Base-by-base conservation (phyloP, 2,329 filamentous ascomycete genomes). In the Cercospora janseana region DNA sequence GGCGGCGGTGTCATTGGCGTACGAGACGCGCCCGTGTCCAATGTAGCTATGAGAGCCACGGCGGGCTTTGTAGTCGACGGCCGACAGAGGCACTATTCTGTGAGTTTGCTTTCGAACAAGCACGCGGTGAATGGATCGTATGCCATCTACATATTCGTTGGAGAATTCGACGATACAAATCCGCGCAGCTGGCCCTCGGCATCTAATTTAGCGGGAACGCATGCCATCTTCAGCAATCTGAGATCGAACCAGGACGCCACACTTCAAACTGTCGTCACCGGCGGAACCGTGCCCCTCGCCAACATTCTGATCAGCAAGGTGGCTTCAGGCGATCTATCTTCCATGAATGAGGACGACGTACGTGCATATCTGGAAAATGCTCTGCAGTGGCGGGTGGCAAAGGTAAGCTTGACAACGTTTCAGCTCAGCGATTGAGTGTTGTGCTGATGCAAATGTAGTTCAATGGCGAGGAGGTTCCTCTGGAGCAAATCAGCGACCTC, bases 81-180 rank as follows among this genome's bases (percentile, higher is more conserved):
- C 35, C 63, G 63, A 7, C 81, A 82, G 60, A 74, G 72, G 4
- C 78, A 91, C 60, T 92, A 87, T 80, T 75, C 83, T 18, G 81
- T 80, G 58, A 87, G 86, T 60, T 76, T 91, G 35, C 72, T 74
- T 12, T 79, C 83, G 16, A 72, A 76, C 46, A 84, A 82, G 54
- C 77, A 80, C 50, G 80, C 80, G 2, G 67, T 86, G 6, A 72
- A 77, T 8, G 79, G 77, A 1, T 80, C 83, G 0, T 88, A 85
- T 61, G 75, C 74, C 46, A 72, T 92, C 15, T 80, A 85, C 63
- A 72, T 91, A 51, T 91, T 90, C 68, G 64, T 89, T 1, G 86
- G 83, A 0, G 64, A 74, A 2, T 70, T 74, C 1, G 70, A 56
- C 41, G 50, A 77, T 0, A 57, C 62, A 3, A 70, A 81, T 29